Conservation (phyloP, 2,329 filamentous ascomycete genomes). For the Fusarium abutilonis region DNA sequence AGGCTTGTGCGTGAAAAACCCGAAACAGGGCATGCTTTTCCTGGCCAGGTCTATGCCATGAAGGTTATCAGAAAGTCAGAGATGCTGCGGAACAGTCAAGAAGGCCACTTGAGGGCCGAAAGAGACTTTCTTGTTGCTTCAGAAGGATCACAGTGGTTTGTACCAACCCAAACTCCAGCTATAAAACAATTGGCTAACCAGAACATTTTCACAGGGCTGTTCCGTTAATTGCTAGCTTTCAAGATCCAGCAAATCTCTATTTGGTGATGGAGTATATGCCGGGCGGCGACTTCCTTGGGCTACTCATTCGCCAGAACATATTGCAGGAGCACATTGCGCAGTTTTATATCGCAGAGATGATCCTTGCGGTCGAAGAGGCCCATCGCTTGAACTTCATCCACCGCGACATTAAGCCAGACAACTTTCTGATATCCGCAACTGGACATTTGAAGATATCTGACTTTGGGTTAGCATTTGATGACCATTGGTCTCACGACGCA, state of each 20-base stretch:
- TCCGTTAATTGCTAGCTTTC: slow-evolving; percentile 86
- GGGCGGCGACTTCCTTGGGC: slow-evolving; percentile 89
- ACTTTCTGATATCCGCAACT: slow-evolving; percentile 88
- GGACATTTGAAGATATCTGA: slow-evolving; percentile 96
- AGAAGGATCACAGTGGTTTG: slow-evolving; percentile 82
- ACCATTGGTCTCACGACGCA: slow-evolving; percentile 92
- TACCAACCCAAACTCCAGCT: not conserved
- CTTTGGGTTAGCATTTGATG: slow-evolving; percentile 94
- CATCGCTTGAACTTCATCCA: slow-evolving; percentile 92
- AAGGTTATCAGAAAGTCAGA: slow-evolving; percentile 95
- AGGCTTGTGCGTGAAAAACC: slow-evolving; percentile 78
- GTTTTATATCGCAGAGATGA: slow-evolving; percentile 96
- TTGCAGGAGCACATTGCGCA: slow-evolving; percentile 80
- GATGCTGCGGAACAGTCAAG: slow-evolving; percentile 91
- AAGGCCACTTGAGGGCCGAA: slow-evolving; percentile 90
- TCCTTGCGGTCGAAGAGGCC: slow-evolving; percentile 91
- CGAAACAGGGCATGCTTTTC: slow-evolving; percentile 42
- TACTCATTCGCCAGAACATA: slow-evolving; percentile 85
- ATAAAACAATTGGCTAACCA: not conserved
- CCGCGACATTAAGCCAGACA: slow-evolving; percentile 95
- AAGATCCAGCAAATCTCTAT: slow-evolving; percentile 85
- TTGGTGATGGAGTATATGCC: slow-evolving; percentile 99
- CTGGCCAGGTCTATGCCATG: slow-evolving; percentile 83
- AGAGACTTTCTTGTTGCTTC: slow-evolving; percentile 90
- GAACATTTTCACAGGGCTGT: slow-evolving; percentile 72